Conservation (phyloP, 495 filamentous ascomycete genomes). For the Talaromyces nanjingensis region DNA sequence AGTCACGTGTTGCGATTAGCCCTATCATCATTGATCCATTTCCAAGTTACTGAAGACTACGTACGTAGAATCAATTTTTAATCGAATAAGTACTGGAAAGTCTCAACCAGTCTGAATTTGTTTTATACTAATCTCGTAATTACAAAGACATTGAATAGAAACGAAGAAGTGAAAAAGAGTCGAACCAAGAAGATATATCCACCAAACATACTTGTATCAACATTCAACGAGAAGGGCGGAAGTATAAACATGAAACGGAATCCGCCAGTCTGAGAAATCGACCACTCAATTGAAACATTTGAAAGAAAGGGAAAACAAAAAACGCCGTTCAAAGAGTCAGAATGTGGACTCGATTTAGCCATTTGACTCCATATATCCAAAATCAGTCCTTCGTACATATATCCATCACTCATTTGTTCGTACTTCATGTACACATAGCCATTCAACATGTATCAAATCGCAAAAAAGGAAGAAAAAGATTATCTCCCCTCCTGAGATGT, state of each 20-base stretch:
- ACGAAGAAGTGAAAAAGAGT: not conserved
- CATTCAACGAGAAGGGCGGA: too few relatives aligned
- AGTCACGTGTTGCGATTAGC: not conserved
- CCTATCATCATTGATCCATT: not conserved
- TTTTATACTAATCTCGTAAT: not conserved
- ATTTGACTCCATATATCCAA: not conserved
- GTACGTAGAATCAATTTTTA: too few relatives aligned
- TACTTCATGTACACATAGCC: not conserved
- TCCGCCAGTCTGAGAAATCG: not conserved
- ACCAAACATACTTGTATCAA: too few relatives aligned
- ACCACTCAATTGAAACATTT: not conserved
- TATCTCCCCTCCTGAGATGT: not conserved
- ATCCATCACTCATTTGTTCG: not conserved
- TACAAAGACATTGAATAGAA: not conserved
- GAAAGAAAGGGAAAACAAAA: not conserved
- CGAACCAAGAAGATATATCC: too few relatives aligned
- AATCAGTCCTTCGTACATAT: not conserved
- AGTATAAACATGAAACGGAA: not conserved
- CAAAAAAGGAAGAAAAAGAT: not conserved
- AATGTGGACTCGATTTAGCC: not conserved
- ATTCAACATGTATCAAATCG: not conserved
- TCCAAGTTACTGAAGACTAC: not conserved
- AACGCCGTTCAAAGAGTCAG: not conserved
- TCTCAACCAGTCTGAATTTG: not conserved
- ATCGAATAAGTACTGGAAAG: not conserved